Evolutionary conservation across 2,329 filamentous ascomycete genomes (phyloP).

Genomic region (Beauveria australis): DNA sequence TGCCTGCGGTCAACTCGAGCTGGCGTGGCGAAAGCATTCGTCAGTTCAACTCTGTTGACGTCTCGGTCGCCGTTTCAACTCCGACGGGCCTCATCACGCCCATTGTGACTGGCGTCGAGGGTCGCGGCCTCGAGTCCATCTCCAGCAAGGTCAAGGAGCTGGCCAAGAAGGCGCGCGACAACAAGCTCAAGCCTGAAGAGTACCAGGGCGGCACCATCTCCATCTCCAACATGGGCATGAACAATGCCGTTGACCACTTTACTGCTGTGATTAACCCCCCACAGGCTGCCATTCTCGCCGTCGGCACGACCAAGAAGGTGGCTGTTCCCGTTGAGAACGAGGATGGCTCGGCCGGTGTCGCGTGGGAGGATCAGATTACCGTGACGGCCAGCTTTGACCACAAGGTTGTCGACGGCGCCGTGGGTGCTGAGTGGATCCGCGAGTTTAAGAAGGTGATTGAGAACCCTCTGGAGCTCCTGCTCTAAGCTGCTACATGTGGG

Average conservation of each 20-base stretch:
- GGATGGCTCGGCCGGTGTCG: conserved; percentile 65
- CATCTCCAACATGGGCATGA: conserved; percentile 99
- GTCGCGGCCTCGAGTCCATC: conserved; percentile 80
- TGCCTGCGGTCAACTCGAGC: conserved; percentile 90
- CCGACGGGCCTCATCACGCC: conserved; percentile 93
- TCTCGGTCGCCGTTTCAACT: conserved; percentile 92
- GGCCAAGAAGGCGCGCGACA: conserved; percentile 88
- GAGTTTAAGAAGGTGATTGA: conserved; percentile 97
- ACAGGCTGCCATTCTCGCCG: conserved; percentile 88
- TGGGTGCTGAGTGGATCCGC: conserved; percentile 92
- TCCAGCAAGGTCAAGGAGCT: conserved; percentile 89
- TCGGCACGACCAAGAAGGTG: conserved; percentile 93
- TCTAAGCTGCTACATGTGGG: conserved; percentile 46
- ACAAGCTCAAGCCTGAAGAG: conserved; percentile 98
- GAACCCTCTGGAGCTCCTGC: conserved; percentile 89
- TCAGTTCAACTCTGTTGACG: conserved; percentile 86
- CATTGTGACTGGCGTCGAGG: conserved; percentile 84
- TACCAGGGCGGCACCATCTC: conserved; percentile 99
- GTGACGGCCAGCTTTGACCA: conserved; percentile 97
- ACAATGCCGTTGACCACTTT: conserved; percentile 89
- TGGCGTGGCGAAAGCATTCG: conserved; percentile 89
- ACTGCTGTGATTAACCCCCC: conserved; percentile 99
- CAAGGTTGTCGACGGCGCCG: conserved; percentile 94
- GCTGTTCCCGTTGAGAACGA: conserved; percentile 78
- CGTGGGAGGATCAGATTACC: conserved; percentile 96